A percentile compares a stretch with the other conserved stretches of the same genome.
phyloP scores from a whole-genome alignment of 257 asterid species.

The Eustoma russellianum region DNA sequence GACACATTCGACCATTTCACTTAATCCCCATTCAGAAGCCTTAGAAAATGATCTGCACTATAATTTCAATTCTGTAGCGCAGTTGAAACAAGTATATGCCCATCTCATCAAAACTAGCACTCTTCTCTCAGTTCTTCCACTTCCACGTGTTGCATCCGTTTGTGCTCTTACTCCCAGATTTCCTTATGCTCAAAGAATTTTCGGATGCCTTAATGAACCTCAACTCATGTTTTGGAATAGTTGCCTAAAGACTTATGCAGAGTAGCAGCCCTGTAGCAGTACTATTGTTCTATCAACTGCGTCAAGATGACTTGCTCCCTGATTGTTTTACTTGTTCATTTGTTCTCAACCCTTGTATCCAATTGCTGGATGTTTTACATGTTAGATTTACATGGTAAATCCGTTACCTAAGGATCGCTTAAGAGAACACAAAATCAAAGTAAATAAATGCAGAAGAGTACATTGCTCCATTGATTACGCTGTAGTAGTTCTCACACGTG shows the following conservation, averaged over 20 bases:
- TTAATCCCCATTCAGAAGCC: constrained; percentile 9
- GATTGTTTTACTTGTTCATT: constrained; percentile 54
- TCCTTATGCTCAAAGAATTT: constrained; percentile 38
- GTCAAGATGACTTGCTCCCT: constrained; percentile 25
- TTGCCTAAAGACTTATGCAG: constrained; percentile 47
- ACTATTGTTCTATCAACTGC: constrained; percentile 40
- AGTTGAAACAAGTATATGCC: constrained; percentile 47
- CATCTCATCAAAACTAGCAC: constrained; percentile 31
- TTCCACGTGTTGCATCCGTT: constrained; percentile 44
- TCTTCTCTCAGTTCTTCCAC: constrained; percentile 41
- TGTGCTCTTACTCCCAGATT: constrained; percentile 57
- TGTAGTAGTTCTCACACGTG: no score
- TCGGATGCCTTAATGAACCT: constrained; percentile 17
- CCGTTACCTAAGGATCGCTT: no score
- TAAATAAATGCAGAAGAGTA: no score
- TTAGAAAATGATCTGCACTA: constrained; percentile 13
- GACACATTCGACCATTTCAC: neutral
- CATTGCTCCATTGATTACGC: no score
- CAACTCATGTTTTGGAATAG: constrained; percentile 35
- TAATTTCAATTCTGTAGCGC: constrained; percentile 29
- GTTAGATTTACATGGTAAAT: no score
- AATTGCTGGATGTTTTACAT: constrained; percentile 23
- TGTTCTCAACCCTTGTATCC: constrained; percentile 50
- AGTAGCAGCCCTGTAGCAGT: constrained; percentile 38
- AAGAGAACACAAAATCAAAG: no score